Evolutionary conservation across 2,329 filamentous ascomycete species (phyloP), one percentile per base, ranked within the genome.

Genomic region (Hymenoscyphus scutula): DNA sequence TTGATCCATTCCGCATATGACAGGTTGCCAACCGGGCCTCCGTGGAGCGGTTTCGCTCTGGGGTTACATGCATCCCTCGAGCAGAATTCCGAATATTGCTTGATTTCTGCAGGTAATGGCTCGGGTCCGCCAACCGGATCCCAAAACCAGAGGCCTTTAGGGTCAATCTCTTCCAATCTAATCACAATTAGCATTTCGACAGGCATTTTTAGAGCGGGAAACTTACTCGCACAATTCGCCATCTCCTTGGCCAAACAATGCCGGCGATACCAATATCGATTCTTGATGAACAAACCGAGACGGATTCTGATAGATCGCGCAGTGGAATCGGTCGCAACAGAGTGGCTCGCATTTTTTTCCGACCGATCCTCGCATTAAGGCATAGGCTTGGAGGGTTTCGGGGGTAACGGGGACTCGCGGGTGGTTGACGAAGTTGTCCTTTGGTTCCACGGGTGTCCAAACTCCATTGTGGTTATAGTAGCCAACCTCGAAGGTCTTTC

Each of bases 321-420:
- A 37, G 25, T 67, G 68, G 10, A 51, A 19, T 10, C 45, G 45
- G 23, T 51, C 45, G 45, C 45, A 51, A 23, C 13, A 51, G 1
- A 70, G 29, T 5, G 65, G 65, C 41, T 68, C 69, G 53, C 45
- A n/a, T n/a, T 30, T 23, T 29, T 55, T 55, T 5, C 62, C 38
- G 1, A 23, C 15, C 5, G 37, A 56, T 5, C 69, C 70, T 48
- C 60, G 61, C 65, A 68, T 64, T 19, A 56, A 32, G 23, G 65
- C 59, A 59, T 71, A 66, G 11, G 66, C 56, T 48, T 61, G 64
- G 2, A 71, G 37, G 59, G 66, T 67, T 25, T 62, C 65, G 11
- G 64, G 53, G 10, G 69, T 69, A 1, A 71, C 51, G 15, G 64
- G n/a, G 0, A 70, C 34, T 19, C 69, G 62, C 13, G 65, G 64